A percentile compares a stretch with the other conserved stretches of the same genome.
These are phyloP conservation scores for Aureobasidium pullulans DNA, from an alignment of 2,329 filamentous ascomycete genomes.

Conservation along the genomic window DNA sequence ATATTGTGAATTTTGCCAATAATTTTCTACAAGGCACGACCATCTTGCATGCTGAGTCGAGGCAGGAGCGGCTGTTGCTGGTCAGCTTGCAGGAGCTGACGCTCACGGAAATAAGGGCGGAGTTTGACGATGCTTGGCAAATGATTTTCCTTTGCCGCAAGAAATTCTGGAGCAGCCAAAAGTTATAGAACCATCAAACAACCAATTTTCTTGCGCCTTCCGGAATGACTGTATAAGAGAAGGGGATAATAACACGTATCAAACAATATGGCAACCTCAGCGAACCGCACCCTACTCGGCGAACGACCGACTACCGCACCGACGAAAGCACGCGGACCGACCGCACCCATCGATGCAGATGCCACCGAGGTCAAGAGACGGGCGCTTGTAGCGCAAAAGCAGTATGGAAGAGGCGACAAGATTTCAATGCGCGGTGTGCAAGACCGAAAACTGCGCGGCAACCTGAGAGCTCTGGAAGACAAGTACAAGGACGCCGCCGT, in stretches of 20 bases:
- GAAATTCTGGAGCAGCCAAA: constrained; percentile 9
- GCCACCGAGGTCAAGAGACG: constrained; percentile 27
- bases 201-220: background rate
- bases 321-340: constrained; percentile 17
- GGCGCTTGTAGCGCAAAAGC: constrained; percentile 43
- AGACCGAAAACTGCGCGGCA: constrained; percentile 84
- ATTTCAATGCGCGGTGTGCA: constrained; percentile 66
- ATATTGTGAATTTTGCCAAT: no score
- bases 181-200: background rate
- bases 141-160: background rate
- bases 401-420: constrained; percentile 76
- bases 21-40: no score
- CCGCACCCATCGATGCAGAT: constrained; percentile 25
- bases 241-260: background rate
- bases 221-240: background rate
- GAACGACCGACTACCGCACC: constrained; percentile 1
- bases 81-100: no score
- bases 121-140: background rate
- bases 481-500: constrained; percentile 77
- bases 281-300: background rate
- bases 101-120: background rate
- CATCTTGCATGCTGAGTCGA: no score
- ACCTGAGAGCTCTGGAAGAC: constrained; percentile 67
- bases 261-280: background rate
- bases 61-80: no score